These are phyloP conservation scores for Saturnispora besseyi DNA, from an alignment of 805 yeast species.

Conservation along the genomic window DNA sequence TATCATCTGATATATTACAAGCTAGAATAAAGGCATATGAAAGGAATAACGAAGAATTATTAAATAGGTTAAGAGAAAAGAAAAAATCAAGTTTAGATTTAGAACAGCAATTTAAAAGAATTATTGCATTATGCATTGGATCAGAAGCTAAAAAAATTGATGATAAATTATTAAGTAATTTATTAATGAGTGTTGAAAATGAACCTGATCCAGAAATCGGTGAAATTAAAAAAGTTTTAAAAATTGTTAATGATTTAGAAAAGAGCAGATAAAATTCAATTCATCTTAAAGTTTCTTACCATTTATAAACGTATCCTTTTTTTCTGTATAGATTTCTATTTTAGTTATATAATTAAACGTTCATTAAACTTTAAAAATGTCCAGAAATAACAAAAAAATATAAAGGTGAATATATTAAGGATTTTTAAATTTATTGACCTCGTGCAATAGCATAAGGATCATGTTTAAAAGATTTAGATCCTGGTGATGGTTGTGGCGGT, in stretches of 20 bases:
- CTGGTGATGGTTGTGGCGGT: conserved; percentile 10
- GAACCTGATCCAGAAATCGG: conserved; percentile 47
- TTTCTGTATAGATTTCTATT: neutral
- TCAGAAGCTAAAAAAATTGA: conserved; percentile 68
- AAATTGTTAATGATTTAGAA: conserved; percentile 26
- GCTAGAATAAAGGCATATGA: conserved; percentile 80
- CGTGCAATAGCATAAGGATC: conserved; percentile 22
- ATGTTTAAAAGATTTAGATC: conserved; percentile 15
- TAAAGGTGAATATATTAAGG: neutral
- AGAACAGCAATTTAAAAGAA: conserved; percentile 75
- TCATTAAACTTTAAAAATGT: neutral
- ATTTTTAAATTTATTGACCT: neutral
- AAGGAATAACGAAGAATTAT: conserved; percentile 53
- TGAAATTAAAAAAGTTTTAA: conserved; percentile 27
- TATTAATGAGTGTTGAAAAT: conserved; percentile 85
- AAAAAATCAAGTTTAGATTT: conserved; percentile 45
- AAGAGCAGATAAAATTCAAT: neutral
- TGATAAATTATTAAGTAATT: conserved; percentile 57
- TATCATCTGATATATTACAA: conserved; percentile 43
- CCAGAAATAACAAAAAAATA: neutral
- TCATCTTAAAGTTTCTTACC: neutral
- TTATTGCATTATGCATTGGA: conserved; percentile 83
- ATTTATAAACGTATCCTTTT: no score
- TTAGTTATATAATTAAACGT: neutral
- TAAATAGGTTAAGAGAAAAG: conserved; percentile 43